Conservation (phyloP, 192 early-diverging fungal genomes). For the Coemansia sp. region DNA sequence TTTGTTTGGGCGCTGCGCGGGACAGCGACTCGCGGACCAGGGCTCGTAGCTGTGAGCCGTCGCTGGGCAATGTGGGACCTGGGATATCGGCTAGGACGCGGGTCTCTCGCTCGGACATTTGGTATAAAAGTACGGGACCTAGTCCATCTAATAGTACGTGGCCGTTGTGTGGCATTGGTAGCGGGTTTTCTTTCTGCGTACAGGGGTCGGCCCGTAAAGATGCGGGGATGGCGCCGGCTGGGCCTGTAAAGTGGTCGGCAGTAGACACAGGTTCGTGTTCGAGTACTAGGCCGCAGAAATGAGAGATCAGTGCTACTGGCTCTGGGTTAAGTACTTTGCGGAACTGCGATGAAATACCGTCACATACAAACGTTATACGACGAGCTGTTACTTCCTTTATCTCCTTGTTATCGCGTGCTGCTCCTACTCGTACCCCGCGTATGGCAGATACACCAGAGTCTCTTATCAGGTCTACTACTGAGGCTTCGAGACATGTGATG, state of each 20-base stretch:
- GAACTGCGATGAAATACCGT: conserved; percentile 96
- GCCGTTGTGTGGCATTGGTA: conserved; percentile 87
- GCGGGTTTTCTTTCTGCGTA: conserved; percentile 22
- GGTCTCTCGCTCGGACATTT: conserved; percentile 85
- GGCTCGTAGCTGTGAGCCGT: conserved; percentile 54
- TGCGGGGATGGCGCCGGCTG: conserved; percentile 53
- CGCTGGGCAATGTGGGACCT: conserved; percentile 73
- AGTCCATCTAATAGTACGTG: conserved; percentile 88
- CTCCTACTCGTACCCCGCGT: conserved; percentile 29
- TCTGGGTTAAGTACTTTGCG: conserved; percentile 59
- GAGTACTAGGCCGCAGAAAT: conserved; percentile 52
- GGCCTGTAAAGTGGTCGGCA: conserved; percentile 80
- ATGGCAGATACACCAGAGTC: conserved; percentile 16
- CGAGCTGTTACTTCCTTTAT: conserved; percentile 19
- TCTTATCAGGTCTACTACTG: conserved; percentile 68
- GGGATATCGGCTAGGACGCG: conserved; percentile 92
- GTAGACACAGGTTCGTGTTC: conserved; percentile 58
- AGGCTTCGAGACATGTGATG: conserved; percentile 77
- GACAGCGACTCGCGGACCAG: conserved; percentile 63
- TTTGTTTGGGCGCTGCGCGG: conserved; percentile 65
- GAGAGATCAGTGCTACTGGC: conserved; percentile 38
- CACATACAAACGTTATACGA: conserved; percentile 81
- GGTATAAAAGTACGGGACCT: conserved; percentile 89
- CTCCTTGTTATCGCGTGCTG: conserved; percentile 13
- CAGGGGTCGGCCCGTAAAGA: background rate